Evolutionary conservation across 805 yeast species (phyloP).

Genomic region (Saccharomycopsis sp.): DNA sequence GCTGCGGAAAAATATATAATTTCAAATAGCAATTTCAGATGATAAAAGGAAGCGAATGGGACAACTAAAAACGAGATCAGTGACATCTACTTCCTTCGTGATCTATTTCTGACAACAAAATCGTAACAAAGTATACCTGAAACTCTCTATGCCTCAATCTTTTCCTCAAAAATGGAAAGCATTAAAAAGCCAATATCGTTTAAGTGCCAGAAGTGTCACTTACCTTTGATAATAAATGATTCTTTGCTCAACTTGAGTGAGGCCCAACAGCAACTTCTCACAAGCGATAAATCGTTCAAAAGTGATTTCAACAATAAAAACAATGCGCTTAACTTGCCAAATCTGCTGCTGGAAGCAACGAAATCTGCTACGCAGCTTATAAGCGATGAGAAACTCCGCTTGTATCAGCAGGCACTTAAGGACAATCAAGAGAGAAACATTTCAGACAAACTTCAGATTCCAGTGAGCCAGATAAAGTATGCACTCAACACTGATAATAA

Average conservation of each 20-base stretch:
- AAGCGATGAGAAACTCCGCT: neutral
- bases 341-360: neutral
- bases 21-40: too few species aligned
- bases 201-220: constrained; percentile 41
- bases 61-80: too few species aligned
- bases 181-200: constrained; percentile 1
- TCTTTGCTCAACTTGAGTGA: constrained; percentile 37
- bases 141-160: neutral
- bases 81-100: too few species aligned
- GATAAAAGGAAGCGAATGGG: too few species aligned
- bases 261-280: constrained; percentile 39
- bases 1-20: too few species aligned
- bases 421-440: neutral
- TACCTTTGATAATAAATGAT: constrained; percentile 36
- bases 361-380: neutral
- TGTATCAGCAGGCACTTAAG: neutral
- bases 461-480: neutral
- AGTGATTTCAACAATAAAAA: too few species aligned
- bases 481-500: neutral
- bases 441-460: neutral
- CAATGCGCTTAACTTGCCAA: neutral
- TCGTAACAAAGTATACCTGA: neutral
- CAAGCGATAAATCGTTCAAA: constrained; percentile 25
- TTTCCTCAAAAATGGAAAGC: neutral
- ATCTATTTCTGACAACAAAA: too few species aligned